These are phyloP conservation scores for Plasmodium gallinaceum DNA, from an alignment of 169 alveolate genomes.

Conservation along the genomic window DNA sequence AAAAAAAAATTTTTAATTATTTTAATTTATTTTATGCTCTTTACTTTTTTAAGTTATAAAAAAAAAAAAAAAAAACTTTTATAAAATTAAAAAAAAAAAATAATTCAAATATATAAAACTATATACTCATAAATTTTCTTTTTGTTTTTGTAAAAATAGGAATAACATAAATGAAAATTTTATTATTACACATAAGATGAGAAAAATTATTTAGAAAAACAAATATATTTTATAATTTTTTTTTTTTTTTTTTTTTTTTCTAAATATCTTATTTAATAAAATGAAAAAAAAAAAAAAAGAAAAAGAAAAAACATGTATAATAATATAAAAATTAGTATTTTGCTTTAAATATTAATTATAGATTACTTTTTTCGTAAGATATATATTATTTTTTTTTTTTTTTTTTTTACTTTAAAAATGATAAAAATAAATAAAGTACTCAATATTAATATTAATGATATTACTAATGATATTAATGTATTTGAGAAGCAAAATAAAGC, in stretches of 20 bases:
- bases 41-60: too few relatives aligned
- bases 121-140: too few relatives aligned
- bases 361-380: background rate
- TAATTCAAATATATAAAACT: too few relatives aligned
- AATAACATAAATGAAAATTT: too few relatives aligned
- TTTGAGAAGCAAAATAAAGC: slow-evolving; percentile 30
- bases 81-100: too few relatives aligned
- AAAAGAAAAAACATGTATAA: background rate
- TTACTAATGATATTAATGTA: slow-evolving; percentile 32
- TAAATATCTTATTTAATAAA: background rate
- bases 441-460: slow-evolving; percentile 29
- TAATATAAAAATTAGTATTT: background rate
- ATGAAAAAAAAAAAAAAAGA: background rate
- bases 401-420: slow-evolving; percentile 15
- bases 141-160: too few relatives aligned
- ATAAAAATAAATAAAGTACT: slow-evolving; percentile 34
- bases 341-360: background rate
- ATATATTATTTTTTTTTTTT: background rate
- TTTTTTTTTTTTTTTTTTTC: background rate
- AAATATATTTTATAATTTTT: background rate
- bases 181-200: too few relatives aligned
- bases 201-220: too few relatives aligned
- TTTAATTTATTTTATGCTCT: too few relatives aligned
- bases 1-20: too few relatives aligned
- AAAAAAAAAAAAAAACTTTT: too few relatives aligned